These are phyloP conservation scores for Monosporascus sp. DNA, from an alignment of 2,329 filamentous ascomycete genomes.

Conservation along the genomic window DNA sequence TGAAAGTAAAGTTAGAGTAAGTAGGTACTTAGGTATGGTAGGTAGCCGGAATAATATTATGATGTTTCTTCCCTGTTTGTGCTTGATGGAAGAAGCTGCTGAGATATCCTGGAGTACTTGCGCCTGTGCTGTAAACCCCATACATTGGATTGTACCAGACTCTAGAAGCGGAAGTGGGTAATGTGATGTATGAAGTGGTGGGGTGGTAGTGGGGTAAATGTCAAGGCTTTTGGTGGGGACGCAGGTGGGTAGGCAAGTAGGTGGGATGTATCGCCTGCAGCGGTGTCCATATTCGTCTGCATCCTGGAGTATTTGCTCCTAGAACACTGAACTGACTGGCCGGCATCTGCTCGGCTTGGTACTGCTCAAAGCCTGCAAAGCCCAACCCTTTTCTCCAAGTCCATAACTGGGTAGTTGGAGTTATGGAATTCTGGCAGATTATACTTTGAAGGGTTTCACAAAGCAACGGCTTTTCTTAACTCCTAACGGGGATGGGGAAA, in stretches of 20 bases:
- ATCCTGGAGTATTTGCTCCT: slow-evolving; percentile 21
- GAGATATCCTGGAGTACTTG: no score
- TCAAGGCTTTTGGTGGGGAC: background rate
- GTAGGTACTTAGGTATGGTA: no score
- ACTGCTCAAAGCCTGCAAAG: background rate
- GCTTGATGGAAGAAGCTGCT: no score
- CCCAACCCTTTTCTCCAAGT: background rate
- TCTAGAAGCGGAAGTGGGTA: no score
- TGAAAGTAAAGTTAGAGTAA: background rate
- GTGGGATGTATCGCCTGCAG: background rate
- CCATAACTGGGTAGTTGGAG: background rate
- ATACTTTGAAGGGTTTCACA: no score
- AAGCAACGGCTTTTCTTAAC: no score
- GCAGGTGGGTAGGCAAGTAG: background rate
- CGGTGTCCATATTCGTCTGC: slow-evolving; percentile 2
- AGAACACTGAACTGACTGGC: background rate
- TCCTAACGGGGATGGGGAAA: no score
- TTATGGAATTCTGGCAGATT: background rate
- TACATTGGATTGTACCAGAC: no score
- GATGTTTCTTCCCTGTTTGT: no score
- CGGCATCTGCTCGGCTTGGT: background rate
- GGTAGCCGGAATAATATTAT: no score
- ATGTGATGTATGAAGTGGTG: background rate
- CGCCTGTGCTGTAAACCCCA: no score
- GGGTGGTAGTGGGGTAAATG: background rate